phyloP scores from a whole-genome alignment of 495 filamentous ascomycete species.

The Penicillium dipodomyicola region DNA sequence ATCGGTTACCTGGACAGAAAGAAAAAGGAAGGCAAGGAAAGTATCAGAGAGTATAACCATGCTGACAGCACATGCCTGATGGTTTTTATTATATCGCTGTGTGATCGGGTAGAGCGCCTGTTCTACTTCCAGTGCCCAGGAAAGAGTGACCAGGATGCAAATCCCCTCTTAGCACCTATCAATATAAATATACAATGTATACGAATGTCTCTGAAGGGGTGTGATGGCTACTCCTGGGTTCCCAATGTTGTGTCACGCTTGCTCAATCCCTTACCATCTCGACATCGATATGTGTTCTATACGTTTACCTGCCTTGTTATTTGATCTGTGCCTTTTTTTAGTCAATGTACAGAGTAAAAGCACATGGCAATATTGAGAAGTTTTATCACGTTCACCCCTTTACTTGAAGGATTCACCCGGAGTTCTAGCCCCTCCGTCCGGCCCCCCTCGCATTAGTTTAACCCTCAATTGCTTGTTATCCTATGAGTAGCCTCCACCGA shows the following conservation, averaged over 20 bases:
- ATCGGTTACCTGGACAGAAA: neutral
- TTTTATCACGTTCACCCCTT: neutral
- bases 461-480: neutral
- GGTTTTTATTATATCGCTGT: slow-evolving; percentile 7
- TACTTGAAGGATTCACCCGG: neutral
- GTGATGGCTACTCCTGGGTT: neutral
- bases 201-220: neutral
- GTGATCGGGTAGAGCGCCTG: neutral
- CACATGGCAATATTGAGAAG: neutral
- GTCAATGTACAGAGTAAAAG: neutral
- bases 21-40: neutral
- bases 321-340: neutral
- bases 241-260: neutral
- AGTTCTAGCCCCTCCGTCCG: neutral
- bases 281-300: neutral
- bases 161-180: neutral
- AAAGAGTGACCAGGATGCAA: slow-evolving; percentile 1
- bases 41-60: neutral
- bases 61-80: neutral
- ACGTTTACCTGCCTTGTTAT: neutral
- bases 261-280: neutral
- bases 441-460: neutral
- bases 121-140: neutral
- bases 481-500: neutral
- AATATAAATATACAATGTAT: neutral